Conservation (phyloP, 352 stramenopile species). For the Globisporangium middletonii region DNA sequence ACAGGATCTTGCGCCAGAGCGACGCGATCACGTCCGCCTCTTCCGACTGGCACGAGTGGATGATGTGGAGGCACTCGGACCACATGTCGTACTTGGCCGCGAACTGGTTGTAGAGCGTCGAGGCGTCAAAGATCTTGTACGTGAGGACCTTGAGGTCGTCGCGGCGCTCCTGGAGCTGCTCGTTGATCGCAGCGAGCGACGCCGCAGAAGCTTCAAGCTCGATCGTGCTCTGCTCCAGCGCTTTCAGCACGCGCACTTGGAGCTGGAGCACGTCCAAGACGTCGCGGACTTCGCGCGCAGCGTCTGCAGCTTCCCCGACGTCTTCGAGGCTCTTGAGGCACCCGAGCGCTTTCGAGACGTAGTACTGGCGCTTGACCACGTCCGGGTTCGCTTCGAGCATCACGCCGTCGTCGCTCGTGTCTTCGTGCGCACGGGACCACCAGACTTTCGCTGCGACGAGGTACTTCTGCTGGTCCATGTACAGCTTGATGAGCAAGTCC, state of each 20-base stretch:
- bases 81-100: slow-evolving; percentile 85
- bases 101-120: slow-evolving; percentile 83
- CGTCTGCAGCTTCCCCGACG: slow-evolving; percentile 57
- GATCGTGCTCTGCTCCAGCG: slow-evolving; percentile 59
- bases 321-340: slow-evolving; percentile 79
- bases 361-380: slow-evolving; percentile 79
- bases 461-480: slow-evolving; percentile 86
- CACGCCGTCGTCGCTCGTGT: slow-evolving; percentile 33
- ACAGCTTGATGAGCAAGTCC: slow-evolving; percentile 79
- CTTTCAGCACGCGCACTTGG: slow-evolving; percentile 76
- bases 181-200: slow-evolving; percentile 25
- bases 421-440: slow-evolving; percentile 70
- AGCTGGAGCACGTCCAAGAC: slow-evolving; percentile 79
- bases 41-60: slow-evolving; percentile 80
- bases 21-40: slow-evolving; percentile 58
- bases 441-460: slow-evolving; percentile 78
- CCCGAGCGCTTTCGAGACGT: slow-evolving; percentile 66
- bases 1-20: slow-evolving; percentile 75
- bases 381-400: slow-evolving; percentile 59
- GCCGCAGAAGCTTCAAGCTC: slow-evolving; percentile 47
- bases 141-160: slow-evolving; percentile 63
- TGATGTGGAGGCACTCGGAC: slow-evolving; percentile 83
- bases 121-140: slow-evolving; percentile 75
- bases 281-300: slow-evolving; percentile 74
- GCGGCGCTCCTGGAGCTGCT: slow-evolving; percentile 43